Conservation (phyloP, 2,329 filamentous ascomycete genomes). For the Fusarium praegraminearum region DNA sequence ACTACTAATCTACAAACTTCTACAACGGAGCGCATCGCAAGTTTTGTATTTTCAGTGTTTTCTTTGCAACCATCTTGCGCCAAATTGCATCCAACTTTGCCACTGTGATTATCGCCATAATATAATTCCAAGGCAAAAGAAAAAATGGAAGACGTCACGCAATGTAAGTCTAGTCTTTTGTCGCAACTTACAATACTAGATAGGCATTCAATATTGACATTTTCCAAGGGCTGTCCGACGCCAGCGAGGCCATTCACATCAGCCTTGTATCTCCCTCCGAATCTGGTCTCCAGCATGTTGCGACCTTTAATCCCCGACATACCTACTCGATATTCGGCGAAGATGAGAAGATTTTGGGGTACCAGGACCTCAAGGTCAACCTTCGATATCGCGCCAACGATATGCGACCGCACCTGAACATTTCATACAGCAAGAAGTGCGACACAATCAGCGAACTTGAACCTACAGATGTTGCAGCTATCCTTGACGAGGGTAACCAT, state of each 20-base stretch:
- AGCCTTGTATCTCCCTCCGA: slow-evolving; percentile 66
- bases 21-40: slow-evolving; percentile 21
- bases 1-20: slow-evolving; percentile 22
- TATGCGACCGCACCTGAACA: slow-evolving; percentile 80
- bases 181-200: slow-evolving; percentile 1
- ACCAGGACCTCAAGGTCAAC: slow-evolving; percentile 82
- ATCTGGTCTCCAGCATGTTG: slow-evolving; percentile 66
- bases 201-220: slow-evolving; percentile 35
- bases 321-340: slow-evolving; percentile 95
- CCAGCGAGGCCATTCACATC: slow-evolving; percentile 73
- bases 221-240: slow-evolving; percentile 66
- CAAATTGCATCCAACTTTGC: slow-evolving; percentile 8
- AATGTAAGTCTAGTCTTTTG: slow-evolving; percentile 49
- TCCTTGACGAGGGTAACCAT: slow-evolving; percentile 72
- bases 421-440: slow-evolving; percentile 79
- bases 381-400: slow-evolving; percentile 77
- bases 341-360: slow-evolving; percentile 92
- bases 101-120: not conserved
- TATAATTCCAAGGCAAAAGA: not conserved
- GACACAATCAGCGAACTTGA: slow-evolving; percentile 74
- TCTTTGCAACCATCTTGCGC: not conserved
- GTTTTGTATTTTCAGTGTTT: not conserved
- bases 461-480: slow-evolving; percentile 75
- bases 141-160: slow-evolving; percentile 51
- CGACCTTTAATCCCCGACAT: slow-evolving; percentile 84